Evolutionary conservation across 192 early-diverging fungal genomes (phyloP).

Genomic region (Pecoramyces ruminantium): DNA sequence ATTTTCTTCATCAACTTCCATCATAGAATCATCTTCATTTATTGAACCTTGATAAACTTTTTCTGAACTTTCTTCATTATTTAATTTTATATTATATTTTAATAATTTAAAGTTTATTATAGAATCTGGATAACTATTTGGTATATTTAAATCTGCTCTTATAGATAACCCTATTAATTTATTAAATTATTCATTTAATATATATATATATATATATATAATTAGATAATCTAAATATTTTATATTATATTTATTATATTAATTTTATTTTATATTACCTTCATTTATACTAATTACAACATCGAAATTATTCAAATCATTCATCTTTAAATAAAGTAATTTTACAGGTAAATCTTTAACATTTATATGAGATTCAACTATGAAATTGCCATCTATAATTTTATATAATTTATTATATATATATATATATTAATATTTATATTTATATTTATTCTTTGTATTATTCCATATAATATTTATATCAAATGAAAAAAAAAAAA

Average conservation of each 20-base stretch:
- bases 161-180: background rate
- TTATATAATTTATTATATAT: too few relatives aligned
- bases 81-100: background rate
- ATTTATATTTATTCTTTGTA: too few relatives aligned
- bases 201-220: too few relatives aligned
- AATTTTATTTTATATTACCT: background rate
- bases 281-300: background rate
- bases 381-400: background rate
- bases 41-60: background rate
- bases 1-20: background rate
- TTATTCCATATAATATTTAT: too few relatives aligned
- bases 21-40: background rate
- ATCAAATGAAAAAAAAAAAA: too few relatives aligned
- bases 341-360: background rate
- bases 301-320: background rate
- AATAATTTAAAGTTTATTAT: background rate
- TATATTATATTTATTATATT: too few relatives aligned
- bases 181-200: too few relatives aligned
- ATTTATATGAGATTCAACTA: background rate
- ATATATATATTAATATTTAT: too few relatives aligned
- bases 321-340: background rate
- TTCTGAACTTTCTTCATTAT: background rate
- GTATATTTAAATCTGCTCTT: background rate
- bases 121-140: background rate
- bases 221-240: too few relatives aligned